phyloP scores from a whole-genome alignment of 148 eudicot genomes.

The Chenopodium formosanum region DNA sequence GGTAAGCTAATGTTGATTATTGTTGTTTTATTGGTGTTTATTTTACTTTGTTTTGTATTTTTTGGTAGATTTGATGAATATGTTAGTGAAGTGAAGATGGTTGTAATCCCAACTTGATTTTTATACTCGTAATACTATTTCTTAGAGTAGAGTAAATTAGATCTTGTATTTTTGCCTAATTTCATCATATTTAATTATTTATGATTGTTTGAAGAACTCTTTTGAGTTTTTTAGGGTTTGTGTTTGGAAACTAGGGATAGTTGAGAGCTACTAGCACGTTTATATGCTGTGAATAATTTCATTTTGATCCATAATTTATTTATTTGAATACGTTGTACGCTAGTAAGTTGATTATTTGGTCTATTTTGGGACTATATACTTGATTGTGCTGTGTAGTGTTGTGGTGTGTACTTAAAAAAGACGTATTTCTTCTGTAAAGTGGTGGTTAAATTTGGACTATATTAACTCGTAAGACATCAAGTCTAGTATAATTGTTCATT shows the following conservation, averaged over 20 bases:
- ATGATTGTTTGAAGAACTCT: background rate
- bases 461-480: too few relatives aligned
- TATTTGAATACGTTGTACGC: too few relatives aligned
- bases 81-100: background rate
- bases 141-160: background rate
- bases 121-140: background rate
- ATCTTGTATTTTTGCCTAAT: background rate
- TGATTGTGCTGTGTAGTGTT: too few relatives aligned
- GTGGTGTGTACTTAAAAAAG: too few relatives aligned
- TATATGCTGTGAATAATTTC: too few relatives aligned
- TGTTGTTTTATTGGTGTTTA: constrained; percentile 9
- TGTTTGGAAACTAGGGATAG: background rate
- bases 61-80: background rate
- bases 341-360: too few relatives aligned
- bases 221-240: background rate
- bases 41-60: constrained; percentile 1
- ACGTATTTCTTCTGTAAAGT: too few relatives aligned
- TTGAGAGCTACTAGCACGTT: background rate
- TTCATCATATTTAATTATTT: background rate
- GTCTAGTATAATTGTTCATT: too few relatives aligned
- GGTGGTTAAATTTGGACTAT: too few relatives aligned
- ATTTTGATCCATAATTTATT: background rate
- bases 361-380: too few relatives aligned
- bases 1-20: background rate
- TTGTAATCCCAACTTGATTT: constrained; percentile 14